phyloP scores from a whole-genome alignment of 1,284 basidiomycete species.

The Apiotrichum brassicae region DNA sequence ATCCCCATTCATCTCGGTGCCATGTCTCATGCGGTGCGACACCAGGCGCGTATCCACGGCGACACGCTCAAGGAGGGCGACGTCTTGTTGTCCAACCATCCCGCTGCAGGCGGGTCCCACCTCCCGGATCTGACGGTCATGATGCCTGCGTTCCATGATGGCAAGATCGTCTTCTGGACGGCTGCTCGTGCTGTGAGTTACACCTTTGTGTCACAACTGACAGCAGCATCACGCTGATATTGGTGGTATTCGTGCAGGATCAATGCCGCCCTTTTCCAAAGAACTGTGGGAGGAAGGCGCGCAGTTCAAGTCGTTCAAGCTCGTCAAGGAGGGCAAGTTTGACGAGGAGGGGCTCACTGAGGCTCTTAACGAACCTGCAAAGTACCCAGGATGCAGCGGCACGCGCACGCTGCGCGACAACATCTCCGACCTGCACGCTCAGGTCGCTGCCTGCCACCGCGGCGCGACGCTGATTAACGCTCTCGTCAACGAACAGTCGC shows the following conservation, averaged over 20 bases:
- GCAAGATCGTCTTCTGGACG: constrained; percentile 41
- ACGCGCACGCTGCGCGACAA: constrained; percentile 72
- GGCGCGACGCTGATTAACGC: constrained; percentile 34
- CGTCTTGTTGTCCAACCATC: constrained; percentile 51
- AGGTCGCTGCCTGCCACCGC: constrained; percentile 39
- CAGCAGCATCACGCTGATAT: constrained; percentile 48
- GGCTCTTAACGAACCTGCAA: constrained; percentile 78
- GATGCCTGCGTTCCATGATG: constrained; percentile 37
- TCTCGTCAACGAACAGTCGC: constrained; percentile 45
- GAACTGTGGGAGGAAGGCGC: constrained; percentile 50
- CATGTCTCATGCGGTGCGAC: constrained; percentile 37
- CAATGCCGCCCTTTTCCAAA: constrained; percentile 50
- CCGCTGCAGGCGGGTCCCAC: constrained; percentile 51
- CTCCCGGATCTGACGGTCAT: constrained; percentile 50
- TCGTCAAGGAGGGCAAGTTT: constrained; percentile 38
- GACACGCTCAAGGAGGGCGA: constrained; percentile 44
- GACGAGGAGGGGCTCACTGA: constrained; percentile 60
- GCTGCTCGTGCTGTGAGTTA: constrained; percentile 28
- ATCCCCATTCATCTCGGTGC: constrained; percentile 35
- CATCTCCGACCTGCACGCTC: constrained; percentile 38
- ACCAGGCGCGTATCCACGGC: constrained; percentile 32
- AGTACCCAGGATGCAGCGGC: constrained; percentile 75
- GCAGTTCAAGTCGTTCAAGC: constrained; percentile 53
- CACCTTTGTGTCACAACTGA: neutral
- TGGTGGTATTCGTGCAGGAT: constrained; percentile 42